Conservation (phyloP, 1,284 basidiomycete species). For the Ceratobasidium theobromae region DNA sequence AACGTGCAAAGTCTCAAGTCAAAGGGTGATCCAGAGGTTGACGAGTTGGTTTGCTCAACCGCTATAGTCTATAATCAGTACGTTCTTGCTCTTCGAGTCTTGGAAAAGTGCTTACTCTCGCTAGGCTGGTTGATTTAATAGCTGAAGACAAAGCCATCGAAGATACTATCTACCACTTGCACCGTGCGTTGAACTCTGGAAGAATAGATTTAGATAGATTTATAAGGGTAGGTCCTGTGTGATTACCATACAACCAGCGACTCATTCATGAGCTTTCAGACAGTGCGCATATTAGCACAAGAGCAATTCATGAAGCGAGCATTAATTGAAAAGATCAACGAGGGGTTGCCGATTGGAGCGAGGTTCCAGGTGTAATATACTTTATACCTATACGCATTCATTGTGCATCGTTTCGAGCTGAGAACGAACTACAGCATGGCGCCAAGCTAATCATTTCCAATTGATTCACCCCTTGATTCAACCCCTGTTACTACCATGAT, state of each 20-base stretch:
- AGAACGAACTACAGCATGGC: neutral
- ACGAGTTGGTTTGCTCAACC: slow-evolving; percentile 93
- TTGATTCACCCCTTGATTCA: neutral
- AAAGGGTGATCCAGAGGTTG: slow-evolving; percentile 80
- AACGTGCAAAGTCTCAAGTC: slow-evolving; percentile 68
- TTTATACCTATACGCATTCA: neutral
- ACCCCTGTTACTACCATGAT: slow-evolving; percentile 20
- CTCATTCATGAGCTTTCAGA: slow-evolving; percentile 53
- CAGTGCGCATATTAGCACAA: slow-evolving; percentile 82
- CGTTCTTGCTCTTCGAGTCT: slow-evolving; percentile 43
- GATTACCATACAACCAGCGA: neutral
- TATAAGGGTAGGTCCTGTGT: slow-evolving; percentile 64
- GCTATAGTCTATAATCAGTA: slow-evolving; percentile 95
- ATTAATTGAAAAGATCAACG: slow-evolving; percentile 82
- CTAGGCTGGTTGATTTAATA: slow-evolving; percentile 87
- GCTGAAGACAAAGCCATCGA: slow-evolving; percentile 99
- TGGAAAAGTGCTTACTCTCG: neutral
- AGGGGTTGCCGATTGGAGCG: slow-evolving; percentile 61
- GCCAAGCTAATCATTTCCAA: slow-evolving; percentile 22
- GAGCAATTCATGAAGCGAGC: slow-evolving; percentile 95
- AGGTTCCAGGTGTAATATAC: slow-evolving; percentile 23
- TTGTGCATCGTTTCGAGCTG: slow-evolving; percentile 4
- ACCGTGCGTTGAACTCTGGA: slow-evolving; percentile 88
- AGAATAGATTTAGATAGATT: slow-evolving; percentile 91
- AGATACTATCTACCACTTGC: slow-evolving; percentile 96